A percentile compares a stretch with the other conserved stretches of the same genome.
Conservation (phyloP, 192 early-diverging fungal genomes). For the Podila clonocystis region DNA sequence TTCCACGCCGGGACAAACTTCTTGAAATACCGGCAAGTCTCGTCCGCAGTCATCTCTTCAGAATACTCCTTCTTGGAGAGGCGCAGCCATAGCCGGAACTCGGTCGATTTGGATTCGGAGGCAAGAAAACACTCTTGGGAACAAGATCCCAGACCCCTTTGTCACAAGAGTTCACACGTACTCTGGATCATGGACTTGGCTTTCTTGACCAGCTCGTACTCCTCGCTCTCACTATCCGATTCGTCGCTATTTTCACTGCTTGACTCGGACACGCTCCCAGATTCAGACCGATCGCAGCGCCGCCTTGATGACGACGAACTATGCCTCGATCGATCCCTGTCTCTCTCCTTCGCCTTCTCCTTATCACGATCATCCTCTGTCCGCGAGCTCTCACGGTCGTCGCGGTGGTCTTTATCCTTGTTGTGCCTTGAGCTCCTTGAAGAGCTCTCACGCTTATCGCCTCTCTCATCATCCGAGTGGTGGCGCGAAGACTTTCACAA, state of each 20-base stretch:
- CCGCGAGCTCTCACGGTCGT: background rate
- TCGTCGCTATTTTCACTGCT: background rate
- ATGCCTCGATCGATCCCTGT: background rate
- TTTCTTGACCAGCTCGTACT: slow-evolving; percentile 42
- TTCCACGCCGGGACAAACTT: slow-evolving; percentile 95
- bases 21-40: slow-evolving; percentile 76
- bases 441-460: too few species aligned
- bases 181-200: slow-evolving; percentile 49
- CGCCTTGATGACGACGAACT: slow-evolving; percentile 1
- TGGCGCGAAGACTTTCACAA: too few species aligned
- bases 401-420: background rate
- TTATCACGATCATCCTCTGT: background rate
- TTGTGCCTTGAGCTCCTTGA: too few species aligned
- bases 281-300: slow-evolving; percentile 1
- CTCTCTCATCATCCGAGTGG: too few species aligned
- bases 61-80: slow-evolving; percentile 78
- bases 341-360: slow-evolving; percentile 5
- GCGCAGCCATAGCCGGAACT: slow-evolving; percentile 86
- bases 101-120: slow-evolving; percentile 74
- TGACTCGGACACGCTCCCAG: slow-evolving; percentile 6
- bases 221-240: slow-evolving; percentile 18
- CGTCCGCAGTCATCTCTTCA: slow-evolving; percentile 75
- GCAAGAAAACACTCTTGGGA: background rate
- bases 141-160: background rate
- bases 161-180: background rate